Percentiles rank a stretch among this genome's conserved stretches.
Evolutionary conservation across 345 rosid species (phyloP).

Genomic region (Crucihimalaya himalaica): DNA sequence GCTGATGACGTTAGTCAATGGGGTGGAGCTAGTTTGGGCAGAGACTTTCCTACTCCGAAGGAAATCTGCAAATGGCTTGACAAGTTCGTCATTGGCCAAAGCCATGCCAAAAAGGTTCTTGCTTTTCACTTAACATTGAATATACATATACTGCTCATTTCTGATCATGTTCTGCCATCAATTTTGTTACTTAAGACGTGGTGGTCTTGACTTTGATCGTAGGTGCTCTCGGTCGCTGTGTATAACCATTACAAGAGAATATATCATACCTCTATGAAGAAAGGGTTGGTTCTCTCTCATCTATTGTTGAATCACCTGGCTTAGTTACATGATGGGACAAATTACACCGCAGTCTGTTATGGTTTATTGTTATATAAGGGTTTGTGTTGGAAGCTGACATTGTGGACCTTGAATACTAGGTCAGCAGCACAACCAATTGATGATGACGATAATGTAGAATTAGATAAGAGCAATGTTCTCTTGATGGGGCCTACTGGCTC

Average conservation of each 20-base stretch:
- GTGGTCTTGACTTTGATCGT: slow-evolving; percentile 32
- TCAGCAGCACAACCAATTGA: slow-evolving; percentile 68
- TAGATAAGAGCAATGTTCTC: slow-evolving; percentile 96
- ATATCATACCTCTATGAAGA: slow-evolving; percentile 57
- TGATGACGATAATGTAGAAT: slow-evolving; percentile 78
- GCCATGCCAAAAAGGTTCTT: slow-evolving; percentile 76
- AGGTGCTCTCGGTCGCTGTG: slow-evolving; percentile 95
- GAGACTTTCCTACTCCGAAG: slow-evolving; percentile 89
- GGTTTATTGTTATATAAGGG: not conserved
- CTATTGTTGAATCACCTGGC: not conserved
- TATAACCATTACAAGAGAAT: slow-evolving; percentile 96
- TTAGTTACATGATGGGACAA: not conserved
- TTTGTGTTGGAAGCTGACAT: slow-evolving; percentile 38
- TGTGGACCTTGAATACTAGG: slow-evolving; percentile 63
- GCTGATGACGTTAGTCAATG: slow-evolving; percentile 48
- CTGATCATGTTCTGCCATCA: not conserved
- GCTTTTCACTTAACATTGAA: not conserved
- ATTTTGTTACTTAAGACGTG: slow-evolving; percentile 6
- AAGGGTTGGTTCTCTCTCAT: slow-evolving; percentile 63
- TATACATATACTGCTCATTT: not conserved
- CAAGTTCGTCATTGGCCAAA: slow-evolving; percentile 86
- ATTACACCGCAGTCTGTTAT: not conserved
- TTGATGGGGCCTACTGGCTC: slow-evolving; percentile 98
- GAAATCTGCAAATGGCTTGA: slow-evolving; percentile 88
- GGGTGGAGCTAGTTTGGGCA: slow-evolving; percentile 90